These are phyloP conservation scores for Diddensiella transvaalensis DNA, from an alignment of 805 yeast species.

Conservation along the genomic window DNA sequence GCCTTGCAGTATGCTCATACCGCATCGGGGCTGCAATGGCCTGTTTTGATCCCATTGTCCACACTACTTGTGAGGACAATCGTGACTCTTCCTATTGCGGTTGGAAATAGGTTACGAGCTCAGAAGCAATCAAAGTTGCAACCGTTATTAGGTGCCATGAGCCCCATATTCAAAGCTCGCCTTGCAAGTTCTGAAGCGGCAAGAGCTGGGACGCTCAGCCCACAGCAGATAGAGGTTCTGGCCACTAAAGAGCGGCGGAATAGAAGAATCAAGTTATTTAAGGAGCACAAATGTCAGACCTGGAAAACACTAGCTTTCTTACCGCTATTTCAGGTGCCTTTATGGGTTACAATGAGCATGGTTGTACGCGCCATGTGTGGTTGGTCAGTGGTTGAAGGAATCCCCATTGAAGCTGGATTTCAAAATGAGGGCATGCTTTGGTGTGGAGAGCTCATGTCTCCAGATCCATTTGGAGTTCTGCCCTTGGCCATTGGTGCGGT, in stretches of 20 bases:
- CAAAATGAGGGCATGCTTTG: conserved; percentile 56
- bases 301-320: conserved; percentile 70
- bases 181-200: conserved; percentile 40
- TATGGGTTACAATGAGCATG: conserved; percentile 72
- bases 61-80: conserved; percentile 62
- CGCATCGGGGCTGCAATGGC: conserved; percentile 68
- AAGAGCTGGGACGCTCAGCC: conserved; percentile 44
- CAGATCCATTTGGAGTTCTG: conserved; percentile 59
- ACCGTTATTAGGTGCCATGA: conserved; percentile 69
- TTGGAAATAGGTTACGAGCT: conserved; percentile 63
- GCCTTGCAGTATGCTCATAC: conserved; percentile 25
- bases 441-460: conserved; percentile 54
- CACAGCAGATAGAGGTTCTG: conserved; percentile 72
- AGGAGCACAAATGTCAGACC: conserved; percentile 61
- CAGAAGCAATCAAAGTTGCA: conserved; percentile 67
- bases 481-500: conserved; percentile 71
- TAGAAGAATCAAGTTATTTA: conserved; percentile 69
- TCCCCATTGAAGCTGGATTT: conserved; percentile 32
- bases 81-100: conserved; percentile 75
- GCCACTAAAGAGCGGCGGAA: conserved; percentile 75
- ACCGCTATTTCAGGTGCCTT: conserved; percentile 80
- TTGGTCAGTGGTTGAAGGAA: conserved; percentile 29
- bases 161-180: conserved; percentile 63
- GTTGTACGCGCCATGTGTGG: conserved; percentile 77
- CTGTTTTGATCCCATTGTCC: conserved; percentile 68